These are phyloP conservation scores for Beauveria australis DNA, from an alignment of 2,329 filamentous ascomycete species.

Conservation along the genomic window DNA sequence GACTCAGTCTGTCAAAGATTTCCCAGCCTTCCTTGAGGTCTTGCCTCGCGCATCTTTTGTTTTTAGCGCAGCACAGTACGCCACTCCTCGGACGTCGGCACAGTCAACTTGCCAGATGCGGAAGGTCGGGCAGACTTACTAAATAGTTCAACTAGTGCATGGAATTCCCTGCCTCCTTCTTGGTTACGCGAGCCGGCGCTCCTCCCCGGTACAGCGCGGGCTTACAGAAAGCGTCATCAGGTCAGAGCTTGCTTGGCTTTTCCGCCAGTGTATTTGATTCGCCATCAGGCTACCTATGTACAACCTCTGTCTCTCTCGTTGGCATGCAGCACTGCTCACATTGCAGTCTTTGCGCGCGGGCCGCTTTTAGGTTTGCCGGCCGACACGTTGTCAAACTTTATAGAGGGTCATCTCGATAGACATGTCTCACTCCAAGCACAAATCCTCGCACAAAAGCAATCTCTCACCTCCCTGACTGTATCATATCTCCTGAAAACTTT, in stretches of 20 bases:
- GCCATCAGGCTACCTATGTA: no score
- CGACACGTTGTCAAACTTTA: background rate
- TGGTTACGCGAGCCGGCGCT: no score
- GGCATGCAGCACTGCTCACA: background rate
- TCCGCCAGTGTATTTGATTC: no score
- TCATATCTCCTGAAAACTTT: background rate
- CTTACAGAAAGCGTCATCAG: background rate
- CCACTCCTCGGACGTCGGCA: conserved; percentile 4
- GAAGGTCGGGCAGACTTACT: background rate
- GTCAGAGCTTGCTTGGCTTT: background rate
- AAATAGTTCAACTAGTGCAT: background rate
- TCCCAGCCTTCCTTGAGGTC: background rate
- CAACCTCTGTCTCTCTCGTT: no score
- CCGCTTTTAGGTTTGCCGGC: background rate
- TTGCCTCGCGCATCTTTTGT: background rate
- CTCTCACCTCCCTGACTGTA: background rate
- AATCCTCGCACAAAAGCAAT: background rate
- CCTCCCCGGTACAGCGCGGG: background rate
- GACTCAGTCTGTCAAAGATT: background rate
- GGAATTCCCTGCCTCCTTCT: background rate
- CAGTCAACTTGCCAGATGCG: background rate
- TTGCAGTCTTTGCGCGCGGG: background rate
- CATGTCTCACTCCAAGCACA: background rate
- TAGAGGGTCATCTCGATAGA: background rate
- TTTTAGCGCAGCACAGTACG: background rate